Percentiles rank a stretch among this genome's conserved stretches.
These are phyloP conservation scores for Stipa capillata DNA, from an alignment of 176 grass and related monocot genomes.

Conservation along the genomic window DNA sequence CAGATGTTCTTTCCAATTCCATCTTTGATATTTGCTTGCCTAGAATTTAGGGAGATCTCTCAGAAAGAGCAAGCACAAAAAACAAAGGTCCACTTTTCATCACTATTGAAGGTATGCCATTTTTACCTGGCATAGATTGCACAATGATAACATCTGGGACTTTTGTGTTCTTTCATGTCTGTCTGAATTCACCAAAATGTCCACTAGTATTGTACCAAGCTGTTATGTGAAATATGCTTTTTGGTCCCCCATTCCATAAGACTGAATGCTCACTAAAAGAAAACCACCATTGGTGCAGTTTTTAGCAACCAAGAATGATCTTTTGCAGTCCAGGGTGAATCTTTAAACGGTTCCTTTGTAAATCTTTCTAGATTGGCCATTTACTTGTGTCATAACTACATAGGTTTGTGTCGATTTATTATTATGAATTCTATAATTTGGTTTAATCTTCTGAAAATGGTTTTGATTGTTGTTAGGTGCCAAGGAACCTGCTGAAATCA, in stretches of 20 bases:
- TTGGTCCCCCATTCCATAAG: neutral
- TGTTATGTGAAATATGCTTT: neutral
- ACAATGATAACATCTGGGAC: neutral
- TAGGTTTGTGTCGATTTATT: neutral
- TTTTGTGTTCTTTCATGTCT: neutral
- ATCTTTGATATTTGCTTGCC: slow-evolving; percentile 68
- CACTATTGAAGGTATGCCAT: slow-evolving; percentile 63
- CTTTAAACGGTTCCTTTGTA: neutral
- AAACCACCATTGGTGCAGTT: neutral
- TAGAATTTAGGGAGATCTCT: slow-evolving; percentile 52
- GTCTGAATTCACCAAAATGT: neutral
- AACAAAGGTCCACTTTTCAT: slow-evolving; percentile 46
- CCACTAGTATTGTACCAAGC: neutral
- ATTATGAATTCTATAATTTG: neutral
- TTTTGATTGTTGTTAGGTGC: slow-evolving; percentile 39
- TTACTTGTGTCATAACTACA: neutral
- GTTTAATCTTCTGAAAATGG: neutral
- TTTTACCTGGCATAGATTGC: neutral
- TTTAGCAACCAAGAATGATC: neutral
- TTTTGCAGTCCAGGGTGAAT: neutral
- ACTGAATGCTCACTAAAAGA: neutral
- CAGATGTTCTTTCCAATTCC: slow-evolving; percentile 80
- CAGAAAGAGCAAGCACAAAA: slow-evolving; percentile 32
- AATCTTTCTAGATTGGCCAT: neutral
- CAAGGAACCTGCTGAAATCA: slow-evolving; percentile 64